These are phyloP conservation scores for Termitomyces sp. DNA, from an alignment of 768 basidiomycete species.

Conservation along the genomic window DNA sequence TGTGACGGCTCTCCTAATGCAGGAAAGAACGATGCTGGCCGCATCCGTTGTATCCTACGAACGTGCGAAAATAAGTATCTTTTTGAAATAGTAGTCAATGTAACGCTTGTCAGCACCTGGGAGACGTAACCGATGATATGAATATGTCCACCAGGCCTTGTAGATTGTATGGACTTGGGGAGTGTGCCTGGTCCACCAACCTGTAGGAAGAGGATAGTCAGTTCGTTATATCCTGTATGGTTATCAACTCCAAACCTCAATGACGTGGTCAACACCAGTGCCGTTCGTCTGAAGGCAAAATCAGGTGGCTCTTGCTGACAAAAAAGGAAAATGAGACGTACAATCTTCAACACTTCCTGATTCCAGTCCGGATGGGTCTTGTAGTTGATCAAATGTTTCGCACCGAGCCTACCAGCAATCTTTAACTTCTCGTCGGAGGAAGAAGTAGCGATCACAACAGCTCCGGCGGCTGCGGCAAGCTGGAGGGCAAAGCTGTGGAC, in stretches of 20 bases:
- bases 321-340: constrained; percentile 16
- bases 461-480: constrained; percentile 57
- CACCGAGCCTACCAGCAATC: constrained; percentile 45
- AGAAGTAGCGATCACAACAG: constrained; percentile 60
- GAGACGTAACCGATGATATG: constrained; percentile 49
- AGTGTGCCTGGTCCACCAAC: constrained; percentile 53
- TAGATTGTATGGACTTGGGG: constrained; percentile 31
- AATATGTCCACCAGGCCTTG: constrained; percentile 36
- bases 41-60: constrained; percentile 19
- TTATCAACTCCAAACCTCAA: constrained; percentile 23
- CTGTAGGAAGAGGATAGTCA: constrained; percentile 23
- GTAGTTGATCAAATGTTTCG: constrained; percentile 57
- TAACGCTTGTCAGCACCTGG: constrained; percentile 20
- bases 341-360: constrained; percentile 38
- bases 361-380: constrained; percentile 54
- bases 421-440: constrained; percentile 61
- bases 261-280: constrained; percentile 31
- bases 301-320: constrained; percentile 5
- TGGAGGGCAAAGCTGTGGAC: constrained; percentile 45
- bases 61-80: background rate
- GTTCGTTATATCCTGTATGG: background rate
- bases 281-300: constrained; percentile 27
- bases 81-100: background rate
- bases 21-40: constrained; percentile 15
- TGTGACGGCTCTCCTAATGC: constrained; percentile 33